Percentiles rank a stretch among this genome's conserved stretches.
phyloP scores from a whole-genome alignment of 176 grass and related monocot species.

The Rhynchospora tenuis region DNA sequence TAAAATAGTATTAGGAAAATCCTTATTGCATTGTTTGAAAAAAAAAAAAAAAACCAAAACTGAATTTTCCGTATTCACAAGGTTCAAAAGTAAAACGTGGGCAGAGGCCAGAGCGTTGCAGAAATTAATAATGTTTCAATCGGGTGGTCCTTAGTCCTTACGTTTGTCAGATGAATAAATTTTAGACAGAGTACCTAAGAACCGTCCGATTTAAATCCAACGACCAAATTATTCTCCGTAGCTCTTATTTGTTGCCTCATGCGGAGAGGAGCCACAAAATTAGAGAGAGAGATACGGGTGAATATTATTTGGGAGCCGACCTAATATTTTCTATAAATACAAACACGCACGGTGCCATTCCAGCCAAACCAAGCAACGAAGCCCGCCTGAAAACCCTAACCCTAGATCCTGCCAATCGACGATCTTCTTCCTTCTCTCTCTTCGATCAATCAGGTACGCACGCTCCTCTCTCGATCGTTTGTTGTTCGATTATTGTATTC shows the following conservation, averaged over 20 bases:
- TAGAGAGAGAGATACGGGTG: background rate
- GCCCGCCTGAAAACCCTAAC: slow-evolving; percentile 25
- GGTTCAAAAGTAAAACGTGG: background rate
- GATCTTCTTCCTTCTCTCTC: background rate
- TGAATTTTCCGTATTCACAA: background rate
- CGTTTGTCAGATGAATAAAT: background rate
- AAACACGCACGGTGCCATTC: background rate
- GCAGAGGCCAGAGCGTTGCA: background rate
- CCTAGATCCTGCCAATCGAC: slow-evolving; percentile 7
- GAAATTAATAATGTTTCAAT: background rate
- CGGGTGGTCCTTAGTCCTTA: background rate
- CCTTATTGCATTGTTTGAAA: background rate
- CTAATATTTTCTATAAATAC: slow-evolving; percentile 3
- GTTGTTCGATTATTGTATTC: background rate
- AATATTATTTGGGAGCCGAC: background rate
- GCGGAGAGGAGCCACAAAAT: background rate
- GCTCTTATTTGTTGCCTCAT: background rate
- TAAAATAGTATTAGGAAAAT: too few relatives aligned
- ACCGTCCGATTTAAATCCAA: background rate
- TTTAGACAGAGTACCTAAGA: background rate
- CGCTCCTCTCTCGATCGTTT: background rate
- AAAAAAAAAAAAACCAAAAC: background rate
- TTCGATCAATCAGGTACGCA: slow-evolving; percentile 1
- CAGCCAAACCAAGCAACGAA: background rate
- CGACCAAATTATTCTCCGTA: background rate